Base-by-base conservation (phyloP, 1,284 basidiomycete genomes). In the Apiotrichum akiyoshidainum region DNA sequence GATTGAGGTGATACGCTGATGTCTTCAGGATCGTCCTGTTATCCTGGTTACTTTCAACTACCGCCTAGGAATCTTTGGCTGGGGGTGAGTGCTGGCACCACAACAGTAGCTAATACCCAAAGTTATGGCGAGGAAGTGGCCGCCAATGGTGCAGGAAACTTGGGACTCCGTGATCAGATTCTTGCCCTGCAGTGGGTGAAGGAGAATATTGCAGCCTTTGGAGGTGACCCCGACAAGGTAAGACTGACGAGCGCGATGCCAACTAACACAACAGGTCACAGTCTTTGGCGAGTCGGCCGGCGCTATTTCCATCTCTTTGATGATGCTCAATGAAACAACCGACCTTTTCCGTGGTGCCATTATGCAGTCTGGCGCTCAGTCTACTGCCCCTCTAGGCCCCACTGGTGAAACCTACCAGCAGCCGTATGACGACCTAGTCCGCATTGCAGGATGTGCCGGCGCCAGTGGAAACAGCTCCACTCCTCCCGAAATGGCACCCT, bases 101-200 rank as follows among this genome's bases (percentile, higher is more conserved):
- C 1, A 4, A 8, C 11, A 14, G n/a, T 17, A 9, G 16, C 42
- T 54, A 34, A 61, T 22, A 13, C 42, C n/a, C 56, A 67, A 31
- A 31, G 65, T 41, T 64, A 65, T 39, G 74, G 75, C 16, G 59
- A 61, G 1, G 72, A 73, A 22, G 66, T 71, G 14, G 71, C 68
- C 1, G 65, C 67, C 26, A 68, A 72, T 46, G 58, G 61, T 5
- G 74, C 72, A 0, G 70, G 69, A 22, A 79, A 79, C 57, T 67
- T 78, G 9, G 78, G 77, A n/a, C 54, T 79, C 16, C 63, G 65
- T 51, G 81, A 83, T 61, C 78, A 82, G 57, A 68, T 75, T 4
- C 68, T 78, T 26, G 80, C 76, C 0, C 69, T 83, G 6, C 65
- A 80, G 55, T 83, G 81, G 81, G 75, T 83, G 0, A 76, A 80